A percentile compares a stretch with the other conserved stretches of the same genome.
phyloP scores from a whole-genome alignment of 2,329 filamentous ascomycete species.

The Beauveria sp. region DNA sequence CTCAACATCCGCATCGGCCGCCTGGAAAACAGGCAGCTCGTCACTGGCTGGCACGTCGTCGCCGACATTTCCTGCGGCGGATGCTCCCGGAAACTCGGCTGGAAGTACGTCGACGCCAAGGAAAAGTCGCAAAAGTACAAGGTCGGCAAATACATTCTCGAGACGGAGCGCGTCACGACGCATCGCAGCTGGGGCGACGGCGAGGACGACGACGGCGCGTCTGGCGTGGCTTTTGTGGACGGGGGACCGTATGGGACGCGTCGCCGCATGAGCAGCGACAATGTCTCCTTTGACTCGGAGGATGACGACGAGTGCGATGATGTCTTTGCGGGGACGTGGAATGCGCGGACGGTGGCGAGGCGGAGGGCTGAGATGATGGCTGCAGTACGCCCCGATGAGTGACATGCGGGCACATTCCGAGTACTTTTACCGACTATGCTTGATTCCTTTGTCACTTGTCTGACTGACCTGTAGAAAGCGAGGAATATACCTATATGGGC shows the following conservation, averaged over 20 bases:
- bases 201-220: not conserved
- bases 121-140: conserved; percentile 57
- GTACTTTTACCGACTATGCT: not conserved
- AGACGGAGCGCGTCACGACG: conserved; percentile 49
- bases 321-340: conserved; percentile 55
- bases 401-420: not conserved
- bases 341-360: conserved; percentile 42
- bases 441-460: not conserved
- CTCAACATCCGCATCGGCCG: conserved; percentile 49
- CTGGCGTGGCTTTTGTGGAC: conserved; percentile 3
- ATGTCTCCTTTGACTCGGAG: conserved; percentile 52
- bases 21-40: conserved; percentile 48
- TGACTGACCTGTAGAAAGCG: not conserved
- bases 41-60: conserved; percentile 56
- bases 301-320: conserved; percentile 62
- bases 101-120: conserved; percentile 61
- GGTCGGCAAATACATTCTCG: conserved; percentile 60
- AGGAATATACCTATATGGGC: not conserved
- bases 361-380: conserved; percentile 33
- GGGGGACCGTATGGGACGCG: conserved; percentile 8
- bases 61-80: conserved; percentile 53
- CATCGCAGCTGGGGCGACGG: conserved; percentile 41
- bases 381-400: not conserved
- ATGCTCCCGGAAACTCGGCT: conserved; percentile 52
- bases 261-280: conserved; percentile 16